Conservation (phyloP, 1,284 basidiomycete species). For the Microbotryum lychnidis-dioicae region DNA sequence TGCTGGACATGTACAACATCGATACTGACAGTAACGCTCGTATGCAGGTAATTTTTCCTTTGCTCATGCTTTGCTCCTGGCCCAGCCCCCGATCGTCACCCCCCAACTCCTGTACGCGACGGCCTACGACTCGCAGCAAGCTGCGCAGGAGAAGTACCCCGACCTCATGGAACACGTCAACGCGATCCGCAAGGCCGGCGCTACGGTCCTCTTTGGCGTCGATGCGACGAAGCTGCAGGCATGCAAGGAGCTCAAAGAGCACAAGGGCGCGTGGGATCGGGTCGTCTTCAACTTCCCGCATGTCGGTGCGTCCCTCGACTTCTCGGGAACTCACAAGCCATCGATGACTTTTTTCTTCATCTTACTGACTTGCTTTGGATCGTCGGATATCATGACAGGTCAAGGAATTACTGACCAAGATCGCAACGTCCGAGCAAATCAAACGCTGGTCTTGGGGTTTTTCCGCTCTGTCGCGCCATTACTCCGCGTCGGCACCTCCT, state of each 20-base stretch:
- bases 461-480: slow-evolving; percentile 62
- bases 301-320: slow-evolving; percentile 54
- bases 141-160: slow-evolving; percentile 76
- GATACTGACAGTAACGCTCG: background rate
- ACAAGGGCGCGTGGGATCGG: slow-evolving; percentile 55
- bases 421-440: slow-evolving; percentile 86
- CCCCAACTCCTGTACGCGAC: slow-evolving; percentile 69
- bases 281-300: slow-evolving; percentile 97
- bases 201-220: slow-evolving; percentile 67
- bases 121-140: slow-evolving; percentile 70
- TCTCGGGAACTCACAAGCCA: background rate
- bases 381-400: slow-evolving; percentile 47
- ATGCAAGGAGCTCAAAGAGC: slow-evolving; percentile 49
- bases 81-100: slow-evolving; percentile 47
- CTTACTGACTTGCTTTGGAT: background rate
- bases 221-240: slow-evolving; percentile 74
- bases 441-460: slow-evolving; percentile 77
- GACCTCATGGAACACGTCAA: slow-evolving; percentile 49
- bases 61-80: slow-evolving; percentile 59
- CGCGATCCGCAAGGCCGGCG: slow-evolving; percentile 53
- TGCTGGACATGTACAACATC: background rate
- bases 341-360: background rate
- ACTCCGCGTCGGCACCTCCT: slow-evolving; percentile 40
- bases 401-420: slow-evolving; percentile 91
- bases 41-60: slow-evolving; percentile 77